Conservation (phyloP, 2,329 filamentous ascomycete genomes). For the Penicillium thymicola region DNA sequence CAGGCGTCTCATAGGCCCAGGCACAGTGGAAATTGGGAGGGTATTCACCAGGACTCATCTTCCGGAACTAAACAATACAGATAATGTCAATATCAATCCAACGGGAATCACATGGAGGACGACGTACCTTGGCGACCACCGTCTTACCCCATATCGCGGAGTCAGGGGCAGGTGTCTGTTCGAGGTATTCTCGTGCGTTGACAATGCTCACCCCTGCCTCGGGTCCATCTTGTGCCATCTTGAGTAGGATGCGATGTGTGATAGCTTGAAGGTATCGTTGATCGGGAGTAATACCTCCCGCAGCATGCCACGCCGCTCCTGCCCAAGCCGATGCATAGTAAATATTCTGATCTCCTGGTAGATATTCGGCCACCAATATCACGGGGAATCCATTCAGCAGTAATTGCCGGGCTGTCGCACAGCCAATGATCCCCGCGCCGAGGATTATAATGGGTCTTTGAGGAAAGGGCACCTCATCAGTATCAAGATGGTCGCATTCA, state of each 20-base stretch:
- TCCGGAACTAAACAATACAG: slow-evolving; percentile 29
- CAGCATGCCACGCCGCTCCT: slow-evolving; percentile 41
- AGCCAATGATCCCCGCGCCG: slow-evolving; percentile 42
- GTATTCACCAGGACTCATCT: slow-evolving; percentile 31
- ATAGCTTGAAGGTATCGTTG: slow-evolving; percentile 37
- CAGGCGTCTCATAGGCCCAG: slow-evolving; percentile 38
- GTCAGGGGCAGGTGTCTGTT: slow-evolving; percentile 30
- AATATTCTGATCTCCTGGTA: slow-evolving; percentile 38
- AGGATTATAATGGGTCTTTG: slow-evolving; percentile 37
- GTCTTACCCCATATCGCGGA: slow-evolving; percentile 37
- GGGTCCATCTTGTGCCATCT: slow-evolving; percentile 34
- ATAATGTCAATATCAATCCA: neutral
- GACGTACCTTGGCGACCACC: slow-evolving; percentile 33
- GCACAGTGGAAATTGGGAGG: slow-evolving; percentile 33
- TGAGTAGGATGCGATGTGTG: slow-evolving; percentile 34
- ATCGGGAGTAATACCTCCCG: slow-evolving; percentile 34
- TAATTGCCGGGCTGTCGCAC: slow-evolving; percentile 36
- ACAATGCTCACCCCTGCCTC: slow-evolving; percentile 36
- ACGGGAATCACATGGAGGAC: neutral
- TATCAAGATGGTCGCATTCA: slow-evolving; percentile 20
- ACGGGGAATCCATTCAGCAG: slow-evolving; percentile 36
- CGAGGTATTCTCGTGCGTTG: slow-evolving; percentile 35
- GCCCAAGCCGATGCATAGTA: slow-evolving; percentile 41
- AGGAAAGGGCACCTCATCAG: slow-evolving; percentile 28
- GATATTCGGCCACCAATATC: slow-evolving; percentile 35